Evolutionary conservation across 1,139 yeast genomes (phyloP), one percentile per base, ranked within the genome.

Genomic region (Zygosaccharomyces pseudobailii): DNA sequence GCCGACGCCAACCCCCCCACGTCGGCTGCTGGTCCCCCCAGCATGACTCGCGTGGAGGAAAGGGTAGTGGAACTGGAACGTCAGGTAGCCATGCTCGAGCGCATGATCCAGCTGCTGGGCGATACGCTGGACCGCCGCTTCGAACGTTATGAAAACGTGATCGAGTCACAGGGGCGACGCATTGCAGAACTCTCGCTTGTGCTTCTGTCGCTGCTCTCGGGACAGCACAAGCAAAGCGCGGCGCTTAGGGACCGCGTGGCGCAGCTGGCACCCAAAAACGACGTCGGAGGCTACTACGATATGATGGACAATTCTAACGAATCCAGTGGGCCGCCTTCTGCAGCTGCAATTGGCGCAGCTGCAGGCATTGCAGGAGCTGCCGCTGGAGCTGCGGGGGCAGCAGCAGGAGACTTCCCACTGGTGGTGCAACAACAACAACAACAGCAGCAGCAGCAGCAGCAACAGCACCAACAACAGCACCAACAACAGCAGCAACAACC

Each of bases 131-230:
- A 63, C 36, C 63, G 60, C 32, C 62, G 62, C 46, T 63, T 63
- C 50, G 60, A 63, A 41, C 60, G 57, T 45, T 63, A 63, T 43
- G 66, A 63, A 42, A 50, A 54, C 45, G 51, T 62, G 21, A 53
- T 63, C 6, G 48, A 54, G 19, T 52, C 64, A 5, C 68, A 63
- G 47, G 66, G 62, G 49, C 63, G 61, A 42, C 66, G 62, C 46
- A 62, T 63, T 10, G 50, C 46, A 19, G 63, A 59, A 19, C 49
- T 63, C 36, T 59, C 55, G 41, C 56, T 59, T 5, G 55, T 59
- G 28, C 35, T 63, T 21, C 52, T 57, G 6, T 56, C 61, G 10
- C 31, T 63, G 37, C 47, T 63, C 27, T 60, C 60, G 45, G 67
- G 62, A 38, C 66, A 61, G 46, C 55, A 53, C 25, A 38, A 38